Evolutionary conservation across 2,329 filamentous ascomycete species (phyloP), one percentile per base, ranked within the genome.

Genomic region (Epichloe sibirici): DNA sequence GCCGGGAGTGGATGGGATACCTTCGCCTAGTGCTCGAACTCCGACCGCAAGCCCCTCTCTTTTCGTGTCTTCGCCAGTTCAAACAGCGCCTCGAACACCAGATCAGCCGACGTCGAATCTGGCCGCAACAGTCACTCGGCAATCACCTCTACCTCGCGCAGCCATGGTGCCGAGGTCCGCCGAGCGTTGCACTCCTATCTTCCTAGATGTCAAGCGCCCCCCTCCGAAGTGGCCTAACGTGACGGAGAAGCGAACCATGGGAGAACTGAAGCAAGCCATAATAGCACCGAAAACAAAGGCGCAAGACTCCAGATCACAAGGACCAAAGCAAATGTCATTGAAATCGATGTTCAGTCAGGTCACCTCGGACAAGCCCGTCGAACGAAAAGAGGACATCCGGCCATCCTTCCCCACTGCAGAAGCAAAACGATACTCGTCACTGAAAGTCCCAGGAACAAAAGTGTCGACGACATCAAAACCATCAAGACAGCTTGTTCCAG

Each of bases 121-220:
- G 13, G 11, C 5, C 4, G 9, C 40, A n/a, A 12, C n/a, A 9
- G 40, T 21, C 2, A 44, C 48, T 51, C 3, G 5, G 6, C 49
- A 48, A 45, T 44, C 38, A 13, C 25, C 45, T 31, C 25, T 21
- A 2, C 17, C 15, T 12, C 49, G 53, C 31, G 25, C 53, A 21
- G 25, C 51, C 5, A 51, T 48, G 39, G 48, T 53, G 12, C 53
- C 51, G 4, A 49, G 53, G 12, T 55, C 53, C 12, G 39, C 48
- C 8, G 51, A 51, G 23, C 51, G 53, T n/a, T 55, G 53, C 35
- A 51, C 53, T 5, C 53, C 53, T 3, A 49, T 53, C 8, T 55
- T 53, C 17, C 5, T 46, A 17, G 51, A 53, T n/a, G 35, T 44
- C 48, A 34, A 49, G 21, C 17, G 31, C 21, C 15, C 45, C 17